Evolutionary conservation across 495 filamentous ascomycete species (phyloP).

Genomic region (Xylaria cubensis): DNA sequence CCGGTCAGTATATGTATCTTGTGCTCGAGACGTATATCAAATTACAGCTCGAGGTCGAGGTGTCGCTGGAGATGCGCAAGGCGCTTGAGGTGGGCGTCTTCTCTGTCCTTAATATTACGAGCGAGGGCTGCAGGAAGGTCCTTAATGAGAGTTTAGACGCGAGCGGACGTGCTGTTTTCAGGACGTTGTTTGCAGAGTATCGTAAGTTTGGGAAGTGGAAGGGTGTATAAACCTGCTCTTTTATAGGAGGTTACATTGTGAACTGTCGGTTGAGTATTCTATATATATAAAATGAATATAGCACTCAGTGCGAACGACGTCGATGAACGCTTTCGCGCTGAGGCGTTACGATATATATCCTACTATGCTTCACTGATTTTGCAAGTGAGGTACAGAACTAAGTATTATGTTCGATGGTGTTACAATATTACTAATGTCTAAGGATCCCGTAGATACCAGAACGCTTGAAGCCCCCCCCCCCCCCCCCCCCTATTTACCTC

Average conservation of each 20-base stretch:
- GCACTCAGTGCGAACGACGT: not conserved
- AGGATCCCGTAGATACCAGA: not conserved
- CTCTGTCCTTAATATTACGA: slow-evolving; percentile 72
- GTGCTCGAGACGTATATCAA: slow-evolving; percentile 75
- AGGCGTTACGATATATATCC: slow-evolving; percentile 3
- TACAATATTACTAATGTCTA: not conserved
- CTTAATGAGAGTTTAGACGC: slow-evolving; percentile 74
- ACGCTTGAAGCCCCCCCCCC: not conserved
- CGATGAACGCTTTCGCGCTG: not conserved
- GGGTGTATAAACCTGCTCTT: slow-evolving; percentile 48
- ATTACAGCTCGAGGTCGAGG: slow-evolving; percentile 62
- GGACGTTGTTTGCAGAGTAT: slow-evolving; percentile 73
- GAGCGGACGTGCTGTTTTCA: slow-evolving; percentile 72
- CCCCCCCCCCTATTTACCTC: not conserved
- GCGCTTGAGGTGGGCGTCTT: slow-evolving; percentile 75
- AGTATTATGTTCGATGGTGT: not conserved
- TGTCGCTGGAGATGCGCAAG: slow-evolving; percentile 65
- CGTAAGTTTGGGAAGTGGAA: slow-evolving; percentile 74
- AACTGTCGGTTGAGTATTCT: not conserved
- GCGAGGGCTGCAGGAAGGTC: slow-evolving; percentile 65
- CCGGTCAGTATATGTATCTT: slow-evolving; percentile 75
- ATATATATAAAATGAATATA: slow-evolving; percentile 7
- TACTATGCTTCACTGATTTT: not conserved
- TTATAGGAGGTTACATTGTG: slow-evolving; percentile 19
- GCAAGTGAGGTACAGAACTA: not conserved